Base-by-base conservation (phyloP, 306 rosid genomes). In the Adenanthera pavonina region DNA sequence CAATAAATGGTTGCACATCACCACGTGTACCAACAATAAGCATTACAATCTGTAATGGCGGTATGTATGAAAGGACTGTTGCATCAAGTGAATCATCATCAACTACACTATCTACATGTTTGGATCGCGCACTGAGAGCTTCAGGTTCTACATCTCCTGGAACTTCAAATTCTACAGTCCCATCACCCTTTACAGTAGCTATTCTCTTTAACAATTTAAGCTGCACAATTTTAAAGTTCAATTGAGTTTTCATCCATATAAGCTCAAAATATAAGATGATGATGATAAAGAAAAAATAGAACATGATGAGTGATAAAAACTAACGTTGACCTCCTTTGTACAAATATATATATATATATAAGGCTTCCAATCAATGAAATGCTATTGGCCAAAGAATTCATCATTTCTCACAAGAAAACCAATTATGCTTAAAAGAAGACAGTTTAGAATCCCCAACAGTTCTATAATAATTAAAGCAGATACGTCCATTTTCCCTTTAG, bases 11-110 rank as follows among this genome's bases (percentile, higher is more conserved):
- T 41, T 96, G 99, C 77, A 96, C 99, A 85, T 96, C 99, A 80
- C 99, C 99, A 3, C 98, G 97, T 43, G 99, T 96, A 20, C 99
- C 99, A 78, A 96, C 99, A 84, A 96, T 96, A 85, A 91, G 94
- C 88, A 92, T 86, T 65, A 91, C 98, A 78, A 96, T 88, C 80
- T 93, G 94, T 82, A 93, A 41, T 54, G 99, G 99, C 0, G 89
- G 97, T 71, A 92, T 87, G 87, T 85, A 84, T 48, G 88, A 87
- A 75, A 84, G 90, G 83, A 91, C 97, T 14, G 89, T 66, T 57
- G 88, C 83, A 85, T 91, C 93, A 74, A 80, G 86, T 79, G 90
- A 76, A 49, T 94, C 94, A 64, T 85, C 94, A 87, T 91, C 86
- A 41, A 54, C 79, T 72, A 44, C 85, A 77, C 83, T 84, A 62